Evolutionary conservation across 139 green algal species (phyloP).

Genomic region (Coelastrella sp.): DNA sequence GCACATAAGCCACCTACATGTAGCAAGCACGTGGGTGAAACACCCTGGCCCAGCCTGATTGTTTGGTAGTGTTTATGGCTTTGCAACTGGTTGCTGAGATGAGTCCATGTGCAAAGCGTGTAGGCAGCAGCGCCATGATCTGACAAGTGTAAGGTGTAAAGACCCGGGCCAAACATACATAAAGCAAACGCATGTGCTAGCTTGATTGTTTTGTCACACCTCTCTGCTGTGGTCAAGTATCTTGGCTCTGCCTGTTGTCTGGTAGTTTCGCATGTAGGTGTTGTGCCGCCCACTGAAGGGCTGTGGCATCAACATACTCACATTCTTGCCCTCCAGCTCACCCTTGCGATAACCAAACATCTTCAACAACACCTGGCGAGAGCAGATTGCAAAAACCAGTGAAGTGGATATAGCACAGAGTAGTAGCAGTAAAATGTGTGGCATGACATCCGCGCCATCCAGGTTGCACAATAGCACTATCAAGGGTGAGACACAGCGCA

Average conservation of each 20-base stretch:
- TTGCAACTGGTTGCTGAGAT: no score
- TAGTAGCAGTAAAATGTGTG: no score
- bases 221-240: constrained; percentile 59
- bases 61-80: no score
- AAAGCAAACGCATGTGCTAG: background rate
- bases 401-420: background rate
- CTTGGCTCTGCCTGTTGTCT: constrained; percentile 61
- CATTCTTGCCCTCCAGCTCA: constrained; percentile 73
- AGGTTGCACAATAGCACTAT: no score
- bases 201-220: constrained; percentile 5
- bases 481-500: no score
- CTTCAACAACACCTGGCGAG: constrained; percentile 53
- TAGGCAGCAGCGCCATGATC: background rate
- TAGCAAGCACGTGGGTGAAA: no score
- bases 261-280: constrained; percentile 68
- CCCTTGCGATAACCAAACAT: constrained; percentile 66
- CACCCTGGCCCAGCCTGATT: no score
- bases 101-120: no score
- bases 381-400: background rate
- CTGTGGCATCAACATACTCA: constrained; percentile 69
- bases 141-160: background rate
- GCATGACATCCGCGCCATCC: no score
- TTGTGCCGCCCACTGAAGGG: constrained; percentile 67
- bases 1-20: no score
- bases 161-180: no score